These are phyloP conservation scores for Phytophthora pluvialis DNA, from an alignment of 352 stramenopile genomes.

Conservation along the genomic window DNA sequence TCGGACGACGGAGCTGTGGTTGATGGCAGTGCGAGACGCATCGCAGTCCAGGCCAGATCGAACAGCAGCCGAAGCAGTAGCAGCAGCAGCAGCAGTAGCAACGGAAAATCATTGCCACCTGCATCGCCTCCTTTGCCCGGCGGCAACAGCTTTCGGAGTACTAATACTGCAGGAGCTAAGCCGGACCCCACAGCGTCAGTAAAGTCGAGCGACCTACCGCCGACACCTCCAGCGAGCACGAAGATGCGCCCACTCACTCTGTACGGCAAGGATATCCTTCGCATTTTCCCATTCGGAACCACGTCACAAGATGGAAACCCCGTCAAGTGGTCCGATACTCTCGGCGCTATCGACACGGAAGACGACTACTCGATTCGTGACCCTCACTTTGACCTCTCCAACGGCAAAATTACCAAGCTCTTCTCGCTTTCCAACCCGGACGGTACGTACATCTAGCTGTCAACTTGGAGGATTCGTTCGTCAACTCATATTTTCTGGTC, in stretches of 20 bases:
- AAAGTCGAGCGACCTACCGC: constrained; percentile 10
- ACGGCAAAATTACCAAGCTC: constrained; percentile 43
- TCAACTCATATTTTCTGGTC: not conserved
- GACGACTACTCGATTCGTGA: constrained; percentile 38
- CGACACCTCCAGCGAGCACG: constrained; percentile 16
- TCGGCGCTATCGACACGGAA: constrained; percentile 21
- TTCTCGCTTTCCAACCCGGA: constrained; percentile 69
- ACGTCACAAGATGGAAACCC: constrained; percentile 54
- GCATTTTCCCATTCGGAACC: constrained; percentile 52
- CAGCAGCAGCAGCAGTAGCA: constrained; percentile 12
- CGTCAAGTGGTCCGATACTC: constrained; percentile 32
- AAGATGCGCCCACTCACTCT: constrained; percentile 43
- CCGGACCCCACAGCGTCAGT: constrained; percentile 12
- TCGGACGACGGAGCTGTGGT: constrained; percentile 27
- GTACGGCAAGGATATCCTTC: constrained; percentile 66
- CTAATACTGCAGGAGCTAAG: constrained; percentile 8
- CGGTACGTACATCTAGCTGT: constrained; percentile 31
- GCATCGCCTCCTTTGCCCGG: constrained; percentile 16
- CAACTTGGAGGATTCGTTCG: not conserved
- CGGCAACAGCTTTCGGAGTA: constrained; percentile 34
- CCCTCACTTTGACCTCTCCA: constrained; percentile 38
- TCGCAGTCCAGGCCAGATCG: constrained; percentile 18
- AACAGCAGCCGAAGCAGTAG: constrained; percentile 13
- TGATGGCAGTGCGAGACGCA: constrained; percentile 31
- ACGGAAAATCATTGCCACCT: not conserved